Conservation (phyloP, 176 grass and related monocot genomes). For the Metroxylon sagu region DNA sequence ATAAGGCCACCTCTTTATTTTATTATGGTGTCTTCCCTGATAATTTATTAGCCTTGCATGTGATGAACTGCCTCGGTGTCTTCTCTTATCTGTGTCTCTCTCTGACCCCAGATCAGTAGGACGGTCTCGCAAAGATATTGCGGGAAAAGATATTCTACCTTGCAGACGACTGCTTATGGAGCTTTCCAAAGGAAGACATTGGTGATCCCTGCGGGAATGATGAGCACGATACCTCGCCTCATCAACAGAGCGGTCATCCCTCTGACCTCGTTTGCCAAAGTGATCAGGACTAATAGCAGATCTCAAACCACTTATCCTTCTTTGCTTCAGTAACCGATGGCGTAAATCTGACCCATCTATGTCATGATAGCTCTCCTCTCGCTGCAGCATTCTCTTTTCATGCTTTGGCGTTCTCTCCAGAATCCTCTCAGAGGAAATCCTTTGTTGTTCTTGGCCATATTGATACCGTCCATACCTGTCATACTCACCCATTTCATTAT, state of each 20-base stretch:
- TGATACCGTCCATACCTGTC: constrained; percentile 15
- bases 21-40: constrained; percentile 40
- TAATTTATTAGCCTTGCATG: constrained; percentile 22
- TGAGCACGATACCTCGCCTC: constrained; percentile 1
- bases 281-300: background rate
- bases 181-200: background rate
- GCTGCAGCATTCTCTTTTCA: constrained; percentile 17
- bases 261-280: background rate
- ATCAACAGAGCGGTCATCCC: constrained; percentile 20
- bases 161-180: constrained; percentile 25
- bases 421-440: constrained; percentile 28
- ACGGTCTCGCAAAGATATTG: constrained; percentile 10
- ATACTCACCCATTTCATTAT: constrained; percentile 12
- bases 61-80: constrained; percentile 27
- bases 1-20: constrained; percentile 31
- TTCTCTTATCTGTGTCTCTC: constrained; percentile 22
- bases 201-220: background rate
- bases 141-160: constrained; percentile 45
- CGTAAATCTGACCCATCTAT: constrained; percentile 36
- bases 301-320: constrained; percentile 28
- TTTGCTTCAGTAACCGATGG: constrained; percentile 49
- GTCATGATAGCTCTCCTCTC: background rate
- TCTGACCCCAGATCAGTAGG: constrained; percentile 17
- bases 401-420: constrained; percentile 17
- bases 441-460: constrained; percentile 23